Percentiles rank a stretch among this genome's conserved stretches.
Conservation (phyloP, 2,329 filamentous ascomycete species). For the Tolypocladium amazonense region DNA sequence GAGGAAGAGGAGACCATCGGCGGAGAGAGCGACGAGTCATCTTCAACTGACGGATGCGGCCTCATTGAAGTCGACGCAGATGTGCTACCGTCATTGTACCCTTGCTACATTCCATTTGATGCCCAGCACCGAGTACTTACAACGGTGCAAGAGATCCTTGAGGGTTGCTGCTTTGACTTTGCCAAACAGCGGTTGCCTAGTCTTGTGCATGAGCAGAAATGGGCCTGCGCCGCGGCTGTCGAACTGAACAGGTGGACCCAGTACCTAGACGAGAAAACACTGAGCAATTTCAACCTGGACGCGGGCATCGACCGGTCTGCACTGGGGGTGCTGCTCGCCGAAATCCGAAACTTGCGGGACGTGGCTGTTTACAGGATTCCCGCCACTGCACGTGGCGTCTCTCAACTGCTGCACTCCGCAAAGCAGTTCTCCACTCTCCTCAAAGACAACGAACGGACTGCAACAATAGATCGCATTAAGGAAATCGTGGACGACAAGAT, state of each 20-base stretch:
- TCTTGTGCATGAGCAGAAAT: neutral
- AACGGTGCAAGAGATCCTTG: neutral
- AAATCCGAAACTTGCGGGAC: neutral
- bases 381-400: neutral
- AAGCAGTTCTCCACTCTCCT: neutral
- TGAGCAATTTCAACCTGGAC: neutral
- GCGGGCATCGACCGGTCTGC: neutral
- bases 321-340: neutral
- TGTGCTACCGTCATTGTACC: neutral
- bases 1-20: too few species aligned
- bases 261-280: neutral
- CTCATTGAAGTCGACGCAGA: too few species aligned
- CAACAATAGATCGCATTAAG: neutral
- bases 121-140: neutral
- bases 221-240: neutral
- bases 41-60: too few species aligned
- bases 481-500: neutral
- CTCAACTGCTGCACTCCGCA: neutral
- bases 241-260: neutral
- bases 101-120: neutral
- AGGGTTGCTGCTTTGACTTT: neutral
- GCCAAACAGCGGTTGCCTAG: neutral
- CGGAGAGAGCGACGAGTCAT: too few species aligned
- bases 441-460: neutral
- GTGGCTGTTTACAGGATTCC: neutral